Conservation (phyloP, 495 filamentous ascomycete genomes). For the Podospora sp. region DNA sequence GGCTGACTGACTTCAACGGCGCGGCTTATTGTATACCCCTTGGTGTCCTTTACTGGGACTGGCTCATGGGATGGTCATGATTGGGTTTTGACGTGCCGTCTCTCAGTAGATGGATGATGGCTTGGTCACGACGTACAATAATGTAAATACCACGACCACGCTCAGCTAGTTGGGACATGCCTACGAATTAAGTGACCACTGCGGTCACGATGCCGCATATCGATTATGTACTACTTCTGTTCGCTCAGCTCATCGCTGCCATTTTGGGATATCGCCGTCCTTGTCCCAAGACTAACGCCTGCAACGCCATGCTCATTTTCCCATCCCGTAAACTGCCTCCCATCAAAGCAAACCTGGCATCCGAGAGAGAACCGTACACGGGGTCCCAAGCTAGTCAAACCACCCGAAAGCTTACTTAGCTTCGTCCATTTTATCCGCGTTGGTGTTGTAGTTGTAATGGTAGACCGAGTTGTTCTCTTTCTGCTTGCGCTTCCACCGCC, state of each 20-base stretch:
- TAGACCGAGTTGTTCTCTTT: constrained; percentile 45
- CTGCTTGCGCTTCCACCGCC: constrained; percentile 40
- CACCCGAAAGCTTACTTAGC: not conserved
- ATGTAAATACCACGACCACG: not conserved
- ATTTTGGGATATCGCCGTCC: not conserved
- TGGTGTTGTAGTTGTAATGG: constrained; percentile 23
- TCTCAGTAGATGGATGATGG: not conserved
- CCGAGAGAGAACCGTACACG: not conserved
- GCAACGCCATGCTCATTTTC: not conserved
- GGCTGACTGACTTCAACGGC: not conserved
- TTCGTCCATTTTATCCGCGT: constrained; percentile 7
- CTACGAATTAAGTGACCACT: not conserved
- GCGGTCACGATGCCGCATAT: not conserved
- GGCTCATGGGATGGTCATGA: not conserved
- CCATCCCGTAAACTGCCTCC: not conserved
- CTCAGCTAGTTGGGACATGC: not conserved
- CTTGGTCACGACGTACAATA: no score
- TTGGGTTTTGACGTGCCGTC: not conserved
- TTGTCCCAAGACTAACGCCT: not conserved
- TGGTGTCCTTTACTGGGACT: not conserved
- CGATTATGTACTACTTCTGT: not conserved
- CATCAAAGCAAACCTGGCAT: no score
- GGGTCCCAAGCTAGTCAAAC: not conserved
- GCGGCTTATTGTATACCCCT: not conserved
- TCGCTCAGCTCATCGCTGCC: not conserved